phyloP scores from a whole-genome alignment of 2,329 filamentous ascomycete species.

The Diaporthe sp. region DNA sequence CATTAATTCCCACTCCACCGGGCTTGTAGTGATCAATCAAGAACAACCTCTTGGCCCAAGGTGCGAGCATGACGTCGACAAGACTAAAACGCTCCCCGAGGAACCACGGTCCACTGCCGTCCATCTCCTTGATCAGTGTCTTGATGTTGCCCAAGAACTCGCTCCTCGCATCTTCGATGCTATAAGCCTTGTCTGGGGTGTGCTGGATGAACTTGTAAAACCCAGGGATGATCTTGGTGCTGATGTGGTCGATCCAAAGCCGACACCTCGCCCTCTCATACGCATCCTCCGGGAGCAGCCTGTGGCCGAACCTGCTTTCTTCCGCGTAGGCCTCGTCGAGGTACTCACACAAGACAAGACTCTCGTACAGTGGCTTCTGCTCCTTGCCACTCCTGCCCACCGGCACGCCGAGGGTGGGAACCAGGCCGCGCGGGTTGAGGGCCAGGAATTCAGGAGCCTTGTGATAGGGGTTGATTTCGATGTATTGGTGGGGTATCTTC shows the following conservation, averaged over 20 bases:
- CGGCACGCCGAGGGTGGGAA: conserved; percentile 75
- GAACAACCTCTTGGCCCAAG: conserved; percentile 80
- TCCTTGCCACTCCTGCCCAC: conserved; percentile 46
- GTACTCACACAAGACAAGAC: conserved; percentile 79
- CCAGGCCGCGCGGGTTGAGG: conserved; percentile 81
- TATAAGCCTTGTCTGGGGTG: conserved; percentile 61
- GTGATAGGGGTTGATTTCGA: conserved; percentile 83
- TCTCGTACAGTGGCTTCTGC: conserved; percentile 77
- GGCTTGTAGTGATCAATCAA: conserved; percentile 81
- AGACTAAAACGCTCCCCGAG: conserved; percentile 72
- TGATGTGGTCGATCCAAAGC: conserved; percentile 82
- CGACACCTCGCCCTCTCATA: conserved; percentile 75
- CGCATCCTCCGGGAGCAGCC: conserved; percentile 69
- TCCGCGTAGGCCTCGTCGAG: conserved; percentile 77
- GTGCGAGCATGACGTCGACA: conserved; percentile 78
- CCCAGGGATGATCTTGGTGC: conserved; percentile 73
- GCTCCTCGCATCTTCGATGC: conserved; percentile 64
- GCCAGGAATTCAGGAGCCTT: conserved; percentile 76
- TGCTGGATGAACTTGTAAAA: conserved; percentile 75
- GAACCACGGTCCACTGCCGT: conserved; percentile 73
- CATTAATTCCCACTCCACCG: conserved; percentile 62
- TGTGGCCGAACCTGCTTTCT: conserved; percentile 54
- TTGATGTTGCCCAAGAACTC: conserved; percentile 72
- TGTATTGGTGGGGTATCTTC: conserved; percentile 78
- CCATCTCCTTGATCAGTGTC: conserved; percentile 72